Conservation (phyloP, 495 filamentous ascomycete species). For the Penicillium parvum region DNA sequence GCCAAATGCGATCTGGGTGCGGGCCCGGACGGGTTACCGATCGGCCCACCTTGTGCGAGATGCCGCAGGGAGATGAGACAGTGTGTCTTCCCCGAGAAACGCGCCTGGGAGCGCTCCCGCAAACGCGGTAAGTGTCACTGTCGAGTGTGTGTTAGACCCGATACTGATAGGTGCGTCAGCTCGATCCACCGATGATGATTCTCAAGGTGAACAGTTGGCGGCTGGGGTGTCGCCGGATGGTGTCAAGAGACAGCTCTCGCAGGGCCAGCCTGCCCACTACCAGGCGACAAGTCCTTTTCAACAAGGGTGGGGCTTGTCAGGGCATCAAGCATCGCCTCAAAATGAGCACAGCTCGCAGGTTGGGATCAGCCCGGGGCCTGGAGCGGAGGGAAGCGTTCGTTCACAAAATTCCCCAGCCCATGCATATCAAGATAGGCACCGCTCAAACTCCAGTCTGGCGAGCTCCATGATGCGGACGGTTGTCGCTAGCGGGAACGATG, state of each 20-base stretch:
- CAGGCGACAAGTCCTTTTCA: conserved; percentile 15
- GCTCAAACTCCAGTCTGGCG: conserved; percentile 32
- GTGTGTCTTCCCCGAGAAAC: conserved; percentile 88
- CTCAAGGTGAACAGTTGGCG: conserved; percentile 2
- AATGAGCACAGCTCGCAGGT: conserved; percentile 11
- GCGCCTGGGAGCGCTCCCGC: conserved; percentile 41
- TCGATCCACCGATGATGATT: conserved; percentile 17
- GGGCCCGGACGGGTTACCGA: conserved; percentile 72
- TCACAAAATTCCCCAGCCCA: conserved; percentile 11
- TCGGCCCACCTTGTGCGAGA: conserved; percentile 87
- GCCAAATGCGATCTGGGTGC: conserved; percentile 44
- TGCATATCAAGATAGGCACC: conserved; percentile 20
- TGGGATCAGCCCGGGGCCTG: conserved; percentile 10
- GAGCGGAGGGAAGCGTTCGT: conserved; percentile 2
- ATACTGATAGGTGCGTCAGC: conserved; percentile 12
- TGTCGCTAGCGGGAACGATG: conserved; percentile 49
- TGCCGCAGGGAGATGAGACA: conserved; percentile 87
- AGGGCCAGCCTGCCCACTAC: conserved; percentile 7
- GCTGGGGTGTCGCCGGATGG: conserved; percentile 1
- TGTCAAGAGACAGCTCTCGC: conserved; percentile 3
- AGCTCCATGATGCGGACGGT: conserved; percentile 48
- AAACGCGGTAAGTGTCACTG: conserved; percentile 37
- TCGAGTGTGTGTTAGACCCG: no score
- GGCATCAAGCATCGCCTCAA: conserved; percentile 12
- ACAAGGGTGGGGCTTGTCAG: conserved; percentile 11